phyloP scores from a whole-genome alignment of 2,329 filamentous ascomycete genomes.

The Clarireedia sp. region DNA sequence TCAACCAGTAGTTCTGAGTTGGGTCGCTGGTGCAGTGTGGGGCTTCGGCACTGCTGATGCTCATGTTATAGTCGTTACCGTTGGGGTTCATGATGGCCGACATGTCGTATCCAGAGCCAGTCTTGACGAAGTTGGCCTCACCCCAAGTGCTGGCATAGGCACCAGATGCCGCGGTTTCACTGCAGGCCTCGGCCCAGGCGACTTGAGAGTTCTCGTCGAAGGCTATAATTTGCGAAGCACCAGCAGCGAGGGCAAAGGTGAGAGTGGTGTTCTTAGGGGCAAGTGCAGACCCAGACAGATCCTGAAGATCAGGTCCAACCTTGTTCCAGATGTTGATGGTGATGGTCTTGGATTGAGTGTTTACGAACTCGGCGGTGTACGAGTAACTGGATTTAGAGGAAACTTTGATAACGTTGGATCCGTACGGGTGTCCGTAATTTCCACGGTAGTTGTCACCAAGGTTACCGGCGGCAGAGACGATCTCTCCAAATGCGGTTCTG shows the following conservation, averaged over 20 bases:
- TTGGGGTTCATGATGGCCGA: conserved; percentile 27
- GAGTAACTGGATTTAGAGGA: conserved; percentile 12
- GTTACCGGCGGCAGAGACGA: neutral
- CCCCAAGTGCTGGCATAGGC: conserved; percentile 24
- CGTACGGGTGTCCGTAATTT: conserved; percentile 25
- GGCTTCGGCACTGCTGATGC: conserved; percentile 23
- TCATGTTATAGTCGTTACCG: conserved; percentile 27
- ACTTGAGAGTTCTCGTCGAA: conserved; percentile 24
- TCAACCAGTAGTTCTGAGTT: conserved; percentile 27
- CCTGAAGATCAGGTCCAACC: conserved; percentile 10
- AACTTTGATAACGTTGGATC: conserved; percentile 27
- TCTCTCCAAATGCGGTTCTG: conserved; percentile 15
- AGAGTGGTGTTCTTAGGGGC: conserved; percentile 24
- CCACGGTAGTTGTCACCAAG: conserved; percentile 16
- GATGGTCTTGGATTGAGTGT: conserved; percentile 18
- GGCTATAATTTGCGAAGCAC: conserved; percentile 21
- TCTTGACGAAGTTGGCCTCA: conserved; percentile 22
- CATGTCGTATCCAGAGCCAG: conserved; percentile 26
- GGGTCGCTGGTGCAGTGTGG: conserved; percentile 20
- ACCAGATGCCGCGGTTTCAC: conserved; percentile 14
- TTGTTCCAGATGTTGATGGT: conserved; percentile 28
- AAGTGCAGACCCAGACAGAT: conserved; percentile 19
- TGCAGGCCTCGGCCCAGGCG: conserved; percentile 19
- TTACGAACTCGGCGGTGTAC: conserved; percentile 24
- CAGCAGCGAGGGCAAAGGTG: conserved; percentile 20